phyloP scores from a whole-genome alignment of 805 yeast species.

The Candida tallmaniae region DNA sequence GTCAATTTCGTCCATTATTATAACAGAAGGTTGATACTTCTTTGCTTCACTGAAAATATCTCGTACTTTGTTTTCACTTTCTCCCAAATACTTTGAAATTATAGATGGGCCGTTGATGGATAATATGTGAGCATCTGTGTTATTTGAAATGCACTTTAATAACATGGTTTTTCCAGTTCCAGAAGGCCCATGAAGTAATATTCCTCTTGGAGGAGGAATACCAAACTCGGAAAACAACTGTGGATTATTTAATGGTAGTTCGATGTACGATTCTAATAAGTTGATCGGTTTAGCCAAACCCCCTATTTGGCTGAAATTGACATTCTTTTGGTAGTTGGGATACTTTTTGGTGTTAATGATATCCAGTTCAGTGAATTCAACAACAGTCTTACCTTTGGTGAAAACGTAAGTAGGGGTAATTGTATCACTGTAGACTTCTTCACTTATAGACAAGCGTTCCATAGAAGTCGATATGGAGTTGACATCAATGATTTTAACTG shows the following conservation, averaged over 20 bases:
- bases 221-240: conserved; percentile 75
- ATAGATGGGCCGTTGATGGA: conserved; percentile 88
- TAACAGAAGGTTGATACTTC: conserved; percentile 79
- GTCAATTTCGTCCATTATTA: conserved; percentile 91
- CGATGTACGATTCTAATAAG: conserved; percentile 59
- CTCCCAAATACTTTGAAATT: conserved; percentile 90
- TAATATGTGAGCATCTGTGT: conserved; percentile 75
- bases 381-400: conserved; percentile 18
- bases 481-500: conserved; percentile 24
- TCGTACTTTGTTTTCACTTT: conserved; percentile 83
- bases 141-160: conserved; percentile 74
- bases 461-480: conserved; percentile 32
- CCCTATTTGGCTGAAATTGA: conserved; percentile 60
- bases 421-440: conserved; percentile 10
- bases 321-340: conserved; percentile 40
- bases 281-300: conserved; percentile 68
- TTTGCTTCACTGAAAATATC: conserved; percentile 81
- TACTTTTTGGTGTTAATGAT: conserved; percentile 21
- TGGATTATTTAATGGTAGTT: conserved; percentile 78
- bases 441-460: conserved; percentile 28
- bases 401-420: conserved; percentile 43
- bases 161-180: conserved; percentile 96
- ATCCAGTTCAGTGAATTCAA: conserved; percentile 2
- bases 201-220: conserved; percentile 90
- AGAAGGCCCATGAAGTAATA: conserved; percentile 92